These are phyloP conservation scores for Xylariaceae sp. DNA, from an alignment of 2,329 filamentous ascomycete genomes.

Conservation along the genomic window DNA sequence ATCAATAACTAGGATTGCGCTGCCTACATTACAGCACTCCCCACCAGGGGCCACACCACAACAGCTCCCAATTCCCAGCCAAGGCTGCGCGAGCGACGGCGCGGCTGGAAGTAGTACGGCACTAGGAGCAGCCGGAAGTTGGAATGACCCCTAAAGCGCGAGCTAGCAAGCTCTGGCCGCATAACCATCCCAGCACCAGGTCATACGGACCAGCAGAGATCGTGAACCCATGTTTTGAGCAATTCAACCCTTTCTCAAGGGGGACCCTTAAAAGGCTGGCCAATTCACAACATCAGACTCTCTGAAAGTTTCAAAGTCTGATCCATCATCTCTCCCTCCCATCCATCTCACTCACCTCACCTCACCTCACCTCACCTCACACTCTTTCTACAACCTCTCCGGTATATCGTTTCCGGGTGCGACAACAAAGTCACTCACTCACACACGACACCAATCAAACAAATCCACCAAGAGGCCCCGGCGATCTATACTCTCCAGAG, in stretches of 20 bases:
- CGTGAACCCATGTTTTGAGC: slow-evolving; percentile 16
- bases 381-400: too few relatives aligned
- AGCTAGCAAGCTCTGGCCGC: slow-evolving; percentile 20
- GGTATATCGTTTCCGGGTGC: too few relatives aligned
- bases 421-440: too few relatives aligned
- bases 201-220: slow-evolving; percentile 23
- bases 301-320: not conserved
- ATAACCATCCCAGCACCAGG: slow-evolving; percentile 16
- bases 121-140: slow-evolving; percentile 6
- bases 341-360: not conserved
- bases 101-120: not conserved
- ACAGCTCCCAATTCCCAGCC: not conserved
- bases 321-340: not conserved
- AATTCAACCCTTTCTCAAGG: not conserved
- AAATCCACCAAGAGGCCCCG: slow-evolving; percentile 10
- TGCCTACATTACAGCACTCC: too few relatives aligned
- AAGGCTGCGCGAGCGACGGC: not conserved
- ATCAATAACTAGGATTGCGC: too few relatives aligned
- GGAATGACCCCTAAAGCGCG: slow-evolving; percentile 3
- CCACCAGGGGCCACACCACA: too few relatives aligned
- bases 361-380: not conserved
- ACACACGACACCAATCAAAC: slow-evolving; percentile 3
- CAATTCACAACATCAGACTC: too few relatives aligned
- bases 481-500: slow-evolving; percentile 21
- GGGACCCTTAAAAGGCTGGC: too few relatives aligned